Percentiles rank a stretch among this genome's conserved stretches.
Evolutionary conservation across 768 basidiomycete species (phyloP).

Genomic region (Tubosaeta sp.): DNA sequence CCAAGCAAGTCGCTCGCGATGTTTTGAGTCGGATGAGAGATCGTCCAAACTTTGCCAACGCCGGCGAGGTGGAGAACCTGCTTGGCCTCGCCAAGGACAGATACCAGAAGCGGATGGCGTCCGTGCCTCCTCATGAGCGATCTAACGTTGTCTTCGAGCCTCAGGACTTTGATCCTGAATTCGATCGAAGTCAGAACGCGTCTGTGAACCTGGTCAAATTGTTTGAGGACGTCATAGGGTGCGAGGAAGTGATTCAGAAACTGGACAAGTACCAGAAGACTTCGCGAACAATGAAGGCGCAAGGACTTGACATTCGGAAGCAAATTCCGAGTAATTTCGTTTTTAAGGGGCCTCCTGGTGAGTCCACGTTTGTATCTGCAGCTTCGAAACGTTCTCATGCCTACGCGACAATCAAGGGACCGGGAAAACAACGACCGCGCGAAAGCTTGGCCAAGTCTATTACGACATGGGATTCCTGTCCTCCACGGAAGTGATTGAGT

Average conservation of each 20-base stretch:
- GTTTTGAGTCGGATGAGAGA: constrained; percentile 32
- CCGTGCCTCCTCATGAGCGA: constrained; percentile 17
- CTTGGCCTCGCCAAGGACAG: constrained; percentile 48
- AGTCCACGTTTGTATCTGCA: constrained; percentile 3
- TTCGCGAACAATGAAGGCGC: constrained; percentile 37
- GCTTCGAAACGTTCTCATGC: background rate
- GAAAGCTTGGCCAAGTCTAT: constrained; percentile 60
- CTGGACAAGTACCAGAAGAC: constrained; percentile 51
- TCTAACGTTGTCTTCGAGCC: constrained; percentile 35
- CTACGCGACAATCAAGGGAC: constrained; percentile 39
- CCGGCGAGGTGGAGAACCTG: constrained; percentile 60
- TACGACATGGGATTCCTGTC: constrained; percentile 59
- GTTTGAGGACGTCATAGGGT: constrained; percentile 38
- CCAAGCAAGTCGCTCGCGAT: constrained; percentile 55
- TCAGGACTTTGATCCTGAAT: constrained; percentile 61
- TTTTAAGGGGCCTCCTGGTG: constrained; percentile 72
- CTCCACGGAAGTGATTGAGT: constrained; percentile 54
- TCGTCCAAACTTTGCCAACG: constrained; percentile 64
- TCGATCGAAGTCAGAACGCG: constrained; percentile 45
- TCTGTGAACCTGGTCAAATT: constrained; percentile 41
- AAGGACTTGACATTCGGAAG: constrained; percentile 42
- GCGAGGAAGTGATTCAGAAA: constrained; percentile 47
- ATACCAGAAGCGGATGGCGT: constrained; percentile 38
- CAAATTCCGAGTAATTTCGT: constrained; percentile 60
- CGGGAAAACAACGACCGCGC: constrained; percentile 59